Conservation (phyloP, 441 rosid genomes). For the Flueggea neowawraea region DNA sequence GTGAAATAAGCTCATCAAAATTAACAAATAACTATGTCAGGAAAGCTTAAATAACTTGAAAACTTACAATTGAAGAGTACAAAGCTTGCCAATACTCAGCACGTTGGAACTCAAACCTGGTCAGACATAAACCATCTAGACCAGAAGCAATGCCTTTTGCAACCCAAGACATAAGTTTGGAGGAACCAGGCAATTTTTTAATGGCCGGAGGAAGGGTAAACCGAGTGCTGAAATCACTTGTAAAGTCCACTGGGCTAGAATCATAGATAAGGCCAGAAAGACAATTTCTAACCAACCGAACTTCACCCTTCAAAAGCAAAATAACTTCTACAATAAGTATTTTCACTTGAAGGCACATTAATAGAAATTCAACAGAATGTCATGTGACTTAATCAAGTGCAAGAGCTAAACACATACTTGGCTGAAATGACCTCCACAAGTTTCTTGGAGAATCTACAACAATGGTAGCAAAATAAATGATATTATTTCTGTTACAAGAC, state of each 20-base stretch:
- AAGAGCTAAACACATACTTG: constrained; percentile 35
- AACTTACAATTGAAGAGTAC: constrained; percentile 77
- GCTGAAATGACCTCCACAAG: constrained; percentile 56
- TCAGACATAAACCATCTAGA: constrained; percentile 77
- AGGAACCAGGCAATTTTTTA: constrained; percentile 64
- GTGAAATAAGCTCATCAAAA: constrained; percentile 7
- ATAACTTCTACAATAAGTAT: neutral
- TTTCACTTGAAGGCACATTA: constrained; percentile 3
- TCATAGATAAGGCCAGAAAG: constrained; percentile 84
- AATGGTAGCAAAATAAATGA: neutral
- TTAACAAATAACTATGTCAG: constrained; percentile 8
- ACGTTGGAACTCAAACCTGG: constrained; percentile 83
- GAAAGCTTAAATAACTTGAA: constrained; percentile 3
- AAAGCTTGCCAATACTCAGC: constrained; percentile 84
- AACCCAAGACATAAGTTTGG: constrained; percentile 70
- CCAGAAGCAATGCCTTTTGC: constrained; percentile 75
- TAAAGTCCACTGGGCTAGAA: constrained; percentile 85
- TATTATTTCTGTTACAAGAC: constrained; percentile 4
- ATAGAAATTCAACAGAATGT: neutral
- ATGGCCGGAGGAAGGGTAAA: constrained; percentile 68
- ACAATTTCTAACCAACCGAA: constrained; percentile 65
- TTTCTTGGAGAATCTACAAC: constrained; percentile 69
- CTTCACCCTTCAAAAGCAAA: constrained; percentile 49
- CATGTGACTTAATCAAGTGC: neutral
- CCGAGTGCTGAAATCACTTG: constrained; percentile 69